Conservation (phyloP, 164 flowering plant genomes). For the Chloranthus sessilifolius region DNA sequence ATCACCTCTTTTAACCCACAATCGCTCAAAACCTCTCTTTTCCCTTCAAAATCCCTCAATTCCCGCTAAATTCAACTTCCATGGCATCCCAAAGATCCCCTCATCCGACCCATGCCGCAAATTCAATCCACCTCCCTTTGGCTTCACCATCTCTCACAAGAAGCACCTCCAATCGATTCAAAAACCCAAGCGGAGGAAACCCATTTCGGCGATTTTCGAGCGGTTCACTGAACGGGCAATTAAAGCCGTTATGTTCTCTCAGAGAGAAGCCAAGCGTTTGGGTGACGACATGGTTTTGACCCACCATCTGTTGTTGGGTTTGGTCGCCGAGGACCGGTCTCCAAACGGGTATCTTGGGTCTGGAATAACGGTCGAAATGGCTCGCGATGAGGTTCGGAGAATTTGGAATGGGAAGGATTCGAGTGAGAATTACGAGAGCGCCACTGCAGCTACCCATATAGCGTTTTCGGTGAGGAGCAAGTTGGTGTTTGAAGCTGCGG, state of each 20-base stretch:
- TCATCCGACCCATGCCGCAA: too few relatives aligned
- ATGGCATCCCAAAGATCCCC: too few relatives aligned
- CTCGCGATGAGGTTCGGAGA: constrained; percentile 45
- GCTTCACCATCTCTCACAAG: too few relatives aligned
- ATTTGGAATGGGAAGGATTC: constrained; percentile 50
- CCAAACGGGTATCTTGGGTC: constrained; percentile 57
- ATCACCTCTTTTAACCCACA: too few relatives aligned
- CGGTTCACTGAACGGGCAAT: constrained; percentile 76
- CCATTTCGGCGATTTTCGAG: constrained; percentile 56
- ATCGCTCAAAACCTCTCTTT: too few relatives aligned
- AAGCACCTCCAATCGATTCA: too few relatives aligned
- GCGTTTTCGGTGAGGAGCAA: constrained; percentile 67
- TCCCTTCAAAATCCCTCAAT: too few relatives aligned
- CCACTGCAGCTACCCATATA: constrained; percentile 30
- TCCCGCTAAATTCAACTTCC: too few relatives aligned
- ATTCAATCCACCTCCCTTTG: too few relatives aligned
- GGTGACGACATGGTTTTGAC: constrained; percentile 63
- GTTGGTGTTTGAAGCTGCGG: constrained; percentile 76
- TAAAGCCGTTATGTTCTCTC: constrained; percentile 63
- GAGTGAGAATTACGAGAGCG: too few relatives aligned
- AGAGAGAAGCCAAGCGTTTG: constrained; percentile 61
- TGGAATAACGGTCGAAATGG: constrained; percentile 48
- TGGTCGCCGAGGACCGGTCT: constrained; percentile 61
- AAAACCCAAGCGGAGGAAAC: constrained; percentile 3
- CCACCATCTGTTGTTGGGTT: constrained; percentile 71